These are phyloP conservation scores for Exophiala phaeomuriformis DNA, from an alignment of 2,329 filamentous ascomycete genomes.

Conservation along the genomic window DNA sequence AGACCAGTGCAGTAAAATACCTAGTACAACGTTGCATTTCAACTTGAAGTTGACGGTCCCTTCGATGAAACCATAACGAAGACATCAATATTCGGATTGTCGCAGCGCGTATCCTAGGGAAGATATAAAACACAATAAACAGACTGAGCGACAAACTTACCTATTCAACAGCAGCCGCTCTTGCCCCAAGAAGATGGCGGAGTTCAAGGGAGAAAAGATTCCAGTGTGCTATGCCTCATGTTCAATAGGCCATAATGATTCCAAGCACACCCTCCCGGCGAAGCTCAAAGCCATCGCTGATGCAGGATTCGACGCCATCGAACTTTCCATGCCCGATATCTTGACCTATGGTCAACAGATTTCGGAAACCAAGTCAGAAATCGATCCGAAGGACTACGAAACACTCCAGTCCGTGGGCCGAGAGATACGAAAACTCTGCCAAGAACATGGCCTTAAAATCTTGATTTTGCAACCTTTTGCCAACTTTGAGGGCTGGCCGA, in stretches of 20 bases:
- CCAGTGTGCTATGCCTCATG: constrained; percentile 39
- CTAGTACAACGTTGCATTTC: too few relatives aligned
- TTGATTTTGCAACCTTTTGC: constrained; percentile 69
- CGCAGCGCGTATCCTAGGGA: too few relatives aligned
- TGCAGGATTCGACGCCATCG: constrained; percentile 54
- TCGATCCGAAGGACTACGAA: constrained; percentile 54
- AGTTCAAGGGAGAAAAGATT: constrained; percentile 27
- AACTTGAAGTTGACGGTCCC: too few relatives aligned
- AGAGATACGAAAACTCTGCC: constrained; percentile 50
- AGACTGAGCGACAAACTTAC: neutral
- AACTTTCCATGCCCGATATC: constrained; percentile 68
- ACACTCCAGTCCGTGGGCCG: constrained; percentile 49
- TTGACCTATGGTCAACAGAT: constrained; percentile 53
- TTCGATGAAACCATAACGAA: too few relatives aligned
- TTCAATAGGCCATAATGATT: constrained; percentile 34
- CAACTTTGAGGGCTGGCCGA: constrained; percentile 69
- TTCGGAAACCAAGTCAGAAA: constrained; percentile 38
- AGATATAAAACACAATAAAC: too few relatives aligned
- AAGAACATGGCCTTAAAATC: constrained; percentile 50
- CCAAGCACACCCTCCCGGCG: constrained; percentile 32
- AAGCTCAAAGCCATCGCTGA: constrained; percentile 37
- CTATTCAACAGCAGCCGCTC: neutral
- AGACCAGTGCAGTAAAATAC: too few relatives aligned
- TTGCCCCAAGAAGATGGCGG: constrained; percentile 7
- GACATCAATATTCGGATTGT: too few relatives aligned